A percentile compares a stretch with the other conserved stretches of the same genome.
phyloP scores from a whole-genome alignment of 192 early-diverging fungal species.

The Phlyctochytrium bullatum region DNA sequence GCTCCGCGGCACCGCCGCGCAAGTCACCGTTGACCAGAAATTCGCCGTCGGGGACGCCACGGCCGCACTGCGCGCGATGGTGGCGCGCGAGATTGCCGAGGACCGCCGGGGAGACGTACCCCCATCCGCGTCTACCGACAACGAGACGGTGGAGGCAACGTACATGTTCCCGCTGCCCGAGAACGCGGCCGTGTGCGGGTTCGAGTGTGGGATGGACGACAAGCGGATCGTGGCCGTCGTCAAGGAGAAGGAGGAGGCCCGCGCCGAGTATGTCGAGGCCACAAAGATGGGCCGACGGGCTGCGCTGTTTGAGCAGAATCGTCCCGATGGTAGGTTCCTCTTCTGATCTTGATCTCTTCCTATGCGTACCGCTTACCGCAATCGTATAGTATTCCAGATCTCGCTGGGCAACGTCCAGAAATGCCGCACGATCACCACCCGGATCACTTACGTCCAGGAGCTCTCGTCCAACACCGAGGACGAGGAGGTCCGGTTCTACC shows the following conservation, averaged over 20 bases:
- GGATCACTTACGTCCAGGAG: constrained; percentile 50
- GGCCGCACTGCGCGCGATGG: too few relatives aligned
- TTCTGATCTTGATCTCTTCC: background rate
- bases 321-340: constrained; percentile 13
- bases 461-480: constrained; percentile 43
- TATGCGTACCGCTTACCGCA: constrained; percentile 11
- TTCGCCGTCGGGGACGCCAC: too few relatives aligned
- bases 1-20: too few relatives aligned
- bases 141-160: background rate
- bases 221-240: constrained; percentile 14
- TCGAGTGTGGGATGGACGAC: constrained; percentile 33
- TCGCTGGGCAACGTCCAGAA: constrained; percentile 47
- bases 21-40: background rate
- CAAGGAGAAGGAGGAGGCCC: constrained; percentile 28
- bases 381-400: constrained; percentile 40
- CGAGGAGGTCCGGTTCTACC: constrained; percentile 40
- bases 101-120: too few relatives aligned
- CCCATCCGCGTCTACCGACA: background rate
- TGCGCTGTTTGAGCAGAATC: constrained; percentile 14
- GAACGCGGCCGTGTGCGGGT: constrained; percentile 25
- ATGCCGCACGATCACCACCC: constrained; percentile 23
- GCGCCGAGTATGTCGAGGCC: constrained; percentile 12
- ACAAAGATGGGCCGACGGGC: constrained; percentile 19
- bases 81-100: too few relatives aligned
- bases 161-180: constrained; percentile 25